Percentiles rank a stretch among this genome's conserved stretches.
Evolutionary conservation across 2,329 filamentous ascomycete genomes (phyloP).

Genomic region (Cladosporium sp.): DNA sequence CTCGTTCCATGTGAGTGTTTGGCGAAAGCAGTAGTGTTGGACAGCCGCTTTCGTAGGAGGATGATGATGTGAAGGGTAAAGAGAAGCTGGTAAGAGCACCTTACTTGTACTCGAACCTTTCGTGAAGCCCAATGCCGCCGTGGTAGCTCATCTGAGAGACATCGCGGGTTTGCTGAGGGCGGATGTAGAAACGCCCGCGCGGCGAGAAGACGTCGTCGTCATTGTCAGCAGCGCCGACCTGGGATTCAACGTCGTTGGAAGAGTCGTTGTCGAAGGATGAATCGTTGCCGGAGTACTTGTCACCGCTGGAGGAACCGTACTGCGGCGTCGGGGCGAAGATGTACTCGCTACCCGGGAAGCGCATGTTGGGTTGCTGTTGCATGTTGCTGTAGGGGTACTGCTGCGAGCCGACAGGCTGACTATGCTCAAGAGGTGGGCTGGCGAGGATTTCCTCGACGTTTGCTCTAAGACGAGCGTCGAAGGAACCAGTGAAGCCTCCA

Average conservation of each 20-base stretch:
- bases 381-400: too few relatives aligned
- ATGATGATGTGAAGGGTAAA: too few relatives aligned
- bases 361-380: neutral
- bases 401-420: neutral
- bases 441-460: neutral
- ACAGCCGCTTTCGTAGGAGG: too few relatives aligned
- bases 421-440: neutral
- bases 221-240: neutral
- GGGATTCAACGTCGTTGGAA: neutral
- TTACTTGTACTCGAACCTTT: constrained; percentile 1
- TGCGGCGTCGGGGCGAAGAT: too few relatives aligned
- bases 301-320: neutral
- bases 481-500: neutral
- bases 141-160: constrained; percentile 3
- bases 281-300: neutral
- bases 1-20: neutral
- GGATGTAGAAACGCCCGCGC: neutral
- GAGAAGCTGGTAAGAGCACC: neutral
- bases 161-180: neutral
- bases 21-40: neutral
- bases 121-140: neutral
- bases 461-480: neutral
- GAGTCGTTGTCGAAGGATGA: neutral
- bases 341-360: too few relatives aligned
- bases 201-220: constrained; percentile 3